Base-by-base conservation (phyloP, 1,284 basidiomycete genomes). In the Sporisorium iseilematis-ciliati region DNA sequence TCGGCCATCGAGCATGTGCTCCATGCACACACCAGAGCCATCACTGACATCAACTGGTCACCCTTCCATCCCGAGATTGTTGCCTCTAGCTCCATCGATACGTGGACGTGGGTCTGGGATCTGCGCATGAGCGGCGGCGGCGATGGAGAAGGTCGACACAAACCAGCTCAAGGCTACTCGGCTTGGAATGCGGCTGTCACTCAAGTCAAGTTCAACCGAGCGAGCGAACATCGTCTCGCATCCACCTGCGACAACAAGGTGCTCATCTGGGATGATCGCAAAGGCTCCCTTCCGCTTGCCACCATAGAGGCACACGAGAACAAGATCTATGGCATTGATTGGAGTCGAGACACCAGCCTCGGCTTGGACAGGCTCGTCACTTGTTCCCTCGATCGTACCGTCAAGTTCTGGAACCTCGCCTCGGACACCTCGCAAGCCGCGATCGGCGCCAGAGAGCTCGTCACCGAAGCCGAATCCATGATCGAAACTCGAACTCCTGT, bases 401-500 rank as follows among this genome's bases (percentile, higher is more conserved):
- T 85, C 73, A 85, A 85, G 62, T 82, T 75, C 55, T 84, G 83
- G 82, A 65, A 84, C 52, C 57, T 84, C 8, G 57, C 59, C 16
- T 70, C 75, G 6, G 67, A 73, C 0, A 53, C 75, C 8, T 72
- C 78, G 41, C 81, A 82, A 41, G 57, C 59, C 3, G 82, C 82
- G 3, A 74, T 82, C 26, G 80, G 75, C 1, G 59, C 77, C 1
- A 63, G 80, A n/a, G 66, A 77, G 57, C 75, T 81, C 18, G 75
- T 84, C 26, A 82, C 80, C 4, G 79, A 81, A 60, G 75, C 82
- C 1, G 77, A 83, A 54, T 67, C 66, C 4, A 89, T 87, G 5
- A 93, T 95, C 67, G 86, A 88, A 52, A 96, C 95, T 0, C 87
- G 88, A 0, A 94, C 97, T 81, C 96, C 96, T 0, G 92, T 99